phyloP scores from a whole-genome alignment of 495 filamentous ascomycete species.

The Daldinia caldariorum region DNA sequence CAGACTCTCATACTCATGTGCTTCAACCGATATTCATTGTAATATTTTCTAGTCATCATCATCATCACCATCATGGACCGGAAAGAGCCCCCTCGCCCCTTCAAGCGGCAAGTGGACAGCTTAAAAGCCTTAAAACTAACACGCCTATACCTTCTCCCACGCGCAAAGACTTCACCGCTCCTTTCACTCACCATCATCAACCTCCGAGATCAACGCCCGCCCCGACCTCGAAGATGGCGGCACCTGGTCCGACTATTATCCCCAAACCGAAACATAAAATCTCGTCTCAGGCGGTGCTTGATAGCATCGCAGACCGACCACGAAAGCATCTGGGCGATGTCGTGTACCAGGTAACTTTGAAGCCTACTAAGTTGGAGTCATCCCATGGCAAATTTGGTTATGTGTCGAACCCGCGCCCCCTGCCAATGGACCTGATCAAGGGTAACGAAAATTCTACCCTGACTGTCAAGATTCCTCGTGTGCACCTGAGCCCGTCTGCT shows the following conservation, averaged over 20 bases:
- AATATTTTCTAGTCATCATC: slow-evolving; percentile 65
- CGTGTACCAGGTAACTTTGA: slow-evolving; percentile 61
- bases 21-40: slow-evolving; percentile 42
- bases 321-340: slow-evolving; percentile 80
- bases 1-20: slow-evolving; percentile 25
- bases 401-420: slow-evolving; percentile 74
- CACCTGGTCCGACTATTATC: slow-evolving; percentile 53
- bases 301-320: slow-evolving; percentile 72
- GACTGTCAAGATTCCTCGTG: slow-evolving; percentile 83
- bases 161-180: slow-evolving; percentile 56
- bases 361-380: slow-evolving; percentile 61
- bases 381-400: slow-evolving; percentile 70
- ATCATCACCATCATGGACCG: slow-evolving; percentile 77
- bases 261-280: slow-evolving; percentile 71
- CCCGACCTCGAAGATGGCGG: slow-evolving; percentile 46
- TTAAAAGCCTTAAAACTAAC: slow-evolving; percentile 56
- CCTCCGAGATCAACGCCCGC: slow-evolving; percentile 50
- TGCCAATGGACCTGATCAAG: slow-evolving; percentile 75
- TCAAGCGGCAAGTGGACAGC: slow-evolving; percentile 52
- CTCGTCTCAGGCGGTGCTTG: slow-evolving; percentile 71
- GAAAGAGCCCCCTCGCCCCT: slow-evolving; percentile 65
- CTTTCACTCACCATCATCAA: slow-evolving; percentile 55
- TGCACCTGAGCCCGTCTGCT: slow-evolving; percentile 71
- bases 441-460: slow-evolving; percentile 89
- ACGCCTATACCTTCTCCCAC: slow-evolving; percentile 68